These are phyloP conservation scores for Triadica sebifera DNA, from an alignment of 345 rosid genomes.

Conservation along the genomic window DNA sequence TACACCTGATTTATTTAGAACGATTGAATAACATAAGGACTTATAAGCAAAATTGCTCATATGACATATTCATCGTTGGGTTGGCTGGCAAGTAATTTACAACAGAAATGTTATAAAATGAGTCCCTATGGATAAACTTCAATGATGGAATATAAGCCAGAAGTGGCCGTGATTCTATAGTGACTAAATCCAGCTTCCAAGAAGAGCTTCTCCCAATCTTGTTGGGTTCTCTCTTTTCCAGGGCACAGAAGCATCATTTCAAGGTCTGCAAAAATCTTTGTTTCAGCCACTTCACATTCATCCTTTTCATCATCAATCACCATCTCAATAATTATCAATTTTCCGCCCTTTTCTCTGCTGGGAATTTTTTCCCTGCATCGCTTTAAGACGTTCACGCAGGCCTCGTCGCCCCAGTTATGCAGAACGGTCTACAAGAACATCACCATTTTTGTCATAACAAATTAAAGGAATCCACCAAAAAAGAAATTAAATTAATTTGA, in stretches of 20 bases:
- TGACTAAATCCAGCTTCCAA: slow-evolving; percentile 23
- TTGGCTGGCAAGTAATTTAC: too few relatives aligned
- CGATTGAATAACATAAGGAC: too few relatives aligned
- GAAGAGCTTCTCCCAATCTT: slow-evolving; percentile 23
- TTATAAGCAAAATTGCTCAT: too few relatives aligned
- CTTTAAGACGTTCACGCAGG: slow-evolving; percentile 25
- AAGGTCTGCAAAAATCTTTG: slow-evolving; percentile 25
- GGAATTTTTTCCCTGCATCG: slow-evolving; percentile 23
- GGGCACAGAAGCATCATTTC: slow-evolving; percentile 16
- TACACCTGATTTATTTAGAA: too few relatives aligned
- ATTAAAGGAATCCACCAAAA: too few relatives aligned
- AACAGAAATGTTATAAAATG: too few relatives aligned
- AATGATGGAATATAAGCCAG: slow-evolving; percentile 22
- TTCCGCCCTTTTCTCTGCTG: slow-evolving; percentile 27
- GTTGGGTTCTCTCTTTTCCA: slow-evolving; percentile 20
- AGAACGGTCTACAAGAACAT: slow-evolving; percentile 18
- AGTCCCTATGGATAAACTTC: slow-evolving; percentile 21
- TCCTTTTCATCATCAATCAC: slow-evolving; percentile 29
- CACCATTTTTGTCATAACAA: neutral
- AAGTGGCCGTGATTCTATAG: slow-evolving; percentile 15
- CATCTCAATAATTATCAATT: slow-evolving; percentile 34
- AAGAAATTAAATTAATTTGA: neutral
- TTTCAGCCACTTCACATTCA: slow-evolving; percentile 16
- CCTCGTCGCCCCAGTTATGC: slow-evolving; percentile 23
- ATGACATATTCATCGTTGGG: too few relatives aligned